These are phyloP conservation scores for Silene conica DNA, from an alignment of 148 eudicot genomes.

Conservation along the genomic window DNA sequence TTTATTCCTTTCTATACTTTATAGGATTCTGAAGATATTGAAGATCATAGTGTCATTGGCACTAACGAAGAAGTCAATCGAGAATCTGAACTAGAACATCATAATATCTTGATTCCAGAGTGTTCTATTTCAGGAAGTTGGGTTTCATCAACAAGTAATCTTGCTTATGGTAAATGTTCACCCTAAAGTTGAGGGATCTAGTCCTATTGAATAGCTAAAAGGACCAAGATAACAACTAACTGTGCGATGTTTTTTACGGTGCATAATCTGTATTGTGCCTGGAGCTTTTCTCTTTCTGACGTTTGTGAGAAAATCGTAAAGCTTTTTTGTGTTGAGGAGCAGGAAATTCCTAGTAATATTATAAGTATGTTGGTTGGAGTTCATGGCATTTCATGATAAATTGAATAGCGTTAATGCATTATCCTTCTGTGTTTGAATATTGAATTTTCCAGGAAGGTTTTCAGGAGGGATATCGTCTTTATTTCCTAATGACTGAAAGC, in stretches of 20 bases:
- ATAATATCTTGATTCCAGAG: constrained; percentile 37
- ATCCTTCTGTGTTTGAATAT: not conserved
- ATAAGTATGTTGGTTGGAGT: not conserved
- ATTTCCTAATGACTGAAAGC: no score
- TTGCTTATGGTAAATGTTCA: constrained; percentile 26
- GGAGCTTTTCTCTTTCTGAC: not conserved
- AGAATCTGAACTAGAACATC: constrained; percentile 29
- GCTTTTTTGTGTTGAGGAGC: not conserved
- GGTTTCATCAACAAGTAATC: constrained; percentile 37
- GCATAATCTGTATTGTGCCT: not conserved
- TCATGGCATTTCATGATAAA: not conserved
- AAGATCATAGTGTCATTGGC: constrained; percentile 32
- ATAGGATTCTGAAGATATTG: constrained; percentile 45
- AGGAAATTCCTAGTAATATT: not conserved
- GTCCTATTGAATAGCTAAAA: not conserved
- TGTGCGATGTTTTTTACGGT: not conserved
- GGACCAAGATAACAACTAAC: not conserved
- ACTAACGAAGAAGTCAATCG: constrained; percentile 26
- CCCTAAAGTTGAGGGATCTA: not conserved
- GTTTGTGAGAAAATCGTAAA: not conserved
- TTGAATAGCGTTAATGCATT: no score
- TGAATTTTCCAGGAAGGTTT: not conserved
- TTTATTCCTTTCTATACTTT: constrained; percentile 3
- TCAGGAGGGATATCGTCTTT: not conserved
- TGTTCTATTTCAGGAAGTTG: constrained; percentile 62